Conservation (phyloP, 306 rosid genomes). For the Quercus wislizeni region DNA sequence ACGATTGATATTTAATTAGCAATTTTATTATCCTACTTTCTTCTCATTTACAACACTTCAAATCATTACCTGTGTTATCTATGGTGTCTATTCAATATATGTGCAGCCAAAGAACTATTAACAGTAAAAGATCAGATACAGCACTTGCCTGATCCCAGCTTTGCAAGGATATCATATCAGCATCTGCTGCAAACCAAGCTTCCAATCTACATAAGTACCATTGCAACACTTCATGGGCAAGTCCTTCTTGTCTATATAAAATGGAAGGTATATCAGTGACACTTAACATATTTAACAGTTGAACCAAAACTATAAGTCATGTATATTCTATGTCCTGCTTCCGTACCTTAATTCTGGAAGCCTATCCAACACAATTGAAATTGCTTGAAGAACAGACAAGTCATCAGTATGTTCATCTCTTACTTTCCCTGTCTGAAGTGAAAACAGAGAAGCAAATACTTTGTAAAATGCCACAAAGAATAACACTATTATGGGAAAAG, state of each 20-base stretch:
- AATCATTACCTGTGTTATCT: not conserved
- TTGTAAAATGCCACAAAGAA: conserved; percentile 15
- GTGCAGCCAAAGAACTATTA: not conserved
- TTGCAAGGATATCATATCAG: conserved; percentile 69
- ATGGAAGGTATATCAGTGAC: not conserved
- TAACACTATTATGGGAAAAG: not conserved
- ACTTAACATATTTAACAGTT: conserved; percentile 9
- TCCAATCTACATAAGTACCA: conserved; percentile 85
- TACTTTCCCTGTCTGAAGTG: conserved; percentile 55
- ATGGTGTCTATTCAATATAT: not conserved
- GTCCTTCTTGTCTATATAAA: conserved; percentile 60
- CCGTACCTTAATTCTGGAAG: conserved; percentile 61
- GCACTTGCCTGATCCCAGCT: conserved; percentile 82
- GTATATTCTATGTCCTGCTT: not conserved
- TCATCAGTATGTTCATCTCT: conserved; percentile 64
- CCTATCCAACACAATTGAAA: conserved; percentile 55
- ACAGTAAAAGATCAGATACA: not conserved
- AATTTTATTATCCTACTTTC: not conserved
- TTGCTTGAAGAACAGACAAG: conserved; percentile 62
- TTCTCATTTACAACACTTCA: not conserved
- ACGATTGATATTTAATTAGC: not conserved
- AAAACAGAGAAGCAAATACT: conserved; percentile 13
- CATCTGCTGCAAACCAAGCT: conserved; percentile 89
- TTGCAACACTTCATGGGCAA: conserved; percentile 65
- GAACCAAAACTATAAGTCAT: not conserved